Percentiles rank a stretch among this genome's conserved stretches.
phyloP scores from a whole-genome alignment of 192 early-diverging fungal species.

The Obelidium mucronatum region DNA sequence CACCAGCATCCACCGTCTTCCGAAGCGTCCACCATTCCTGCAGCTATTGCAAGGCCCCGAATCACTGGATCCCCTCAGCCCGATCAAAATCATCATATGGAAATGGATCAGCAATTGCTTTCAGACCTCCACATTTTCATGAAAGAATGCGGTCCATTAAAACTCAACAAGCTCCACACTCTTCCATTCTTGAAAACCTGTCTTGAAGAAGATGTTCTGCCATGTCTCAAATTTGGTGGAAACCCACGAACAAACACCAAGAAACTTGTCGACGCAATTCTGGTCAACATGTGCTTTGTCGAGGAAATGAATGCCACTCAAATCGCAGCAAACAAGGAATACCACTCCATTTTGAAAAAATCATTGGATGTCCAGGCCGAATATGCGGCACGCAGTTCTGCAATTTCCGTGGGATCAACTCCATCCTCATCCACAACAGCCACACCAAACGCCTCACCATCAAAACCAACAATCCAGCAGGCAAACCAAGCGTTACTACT shows the following conservation, averaged over 20 bases:
- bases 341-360: constrained; percentile 2
- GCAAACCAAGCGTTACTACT: neutral
- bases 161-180: constrained; percentile 79
- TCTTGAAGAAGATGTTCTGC: constrained; percentile 88
- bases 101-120: constrained; percentile 76
- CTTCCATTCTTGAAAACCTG: constrained; percentile 88
- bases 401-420: neutral
- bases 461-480: neutral
- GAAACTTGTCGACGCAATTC: constrained; percentile 93
- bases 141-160: constrained; percentile 63
- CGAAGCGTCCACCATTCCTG: neutral
- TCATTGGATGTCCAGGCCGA: constrained; percentile 8
- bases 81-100: neutral
- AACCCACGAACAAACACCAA: constrained; percentile 85
- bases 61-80: neutral
- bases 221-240: constrained; percentile 86
- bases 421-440: neutral
- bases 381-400: neutral
- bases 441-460: neutral
- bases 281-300: constrained; percentile 87
- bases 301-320: constrained; percentile 77
- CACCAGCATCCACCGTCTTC: neutral
- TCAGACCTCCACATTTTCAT: constrained; percentile 90
- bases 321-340: constrained; percentile 23
- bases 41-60: neutral